These are phyloP conservation scores for Lactarius psammicola DNA, from an alignment of 768 basidiomycete genomes.

Conservation along the genomic window DNA sequence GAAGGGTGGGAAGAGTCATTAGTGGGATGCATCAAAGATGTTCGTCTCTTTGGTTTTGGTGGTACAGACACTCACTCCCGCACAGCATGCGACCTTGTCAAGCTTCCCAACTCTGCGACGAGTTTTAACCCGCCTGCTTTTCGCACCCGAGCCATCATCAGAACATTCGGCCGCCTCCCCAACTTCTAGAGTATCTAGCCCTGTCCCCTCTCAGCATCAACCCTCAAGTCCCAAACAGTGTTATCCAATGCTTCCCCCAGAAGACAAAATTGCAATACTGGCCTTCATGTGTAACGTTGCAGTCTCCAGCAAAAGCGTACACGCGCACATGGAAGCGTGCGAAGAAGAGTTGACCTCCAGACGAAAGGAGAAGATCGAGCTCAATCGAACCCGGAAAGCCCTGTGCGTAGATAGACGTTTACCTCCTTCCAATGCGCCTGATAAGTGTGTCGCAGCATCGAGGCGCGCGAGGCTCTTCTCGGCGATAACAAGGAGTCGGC, in stretches of 20 bases:
- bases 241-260: constrained; percentile 69
- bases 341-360: constrained; percentile 88
- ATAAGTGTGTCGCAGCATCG: constrained; percentile 47
- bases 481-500: constrained; percentile 45
- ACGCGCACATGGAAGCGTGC: constrained; percentile 85
- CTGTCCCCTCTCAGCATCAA: constrained; percentile 40
- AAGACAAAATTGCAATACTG: constrained; percentile 82
- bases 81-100: constrained; percentile 67
- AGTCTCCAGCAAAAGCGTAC: constrained; percentile 85
- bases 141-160: constrained; percentile 53
- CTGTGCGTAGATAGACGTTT: constrained; percentile 54
- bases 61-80: constrained; percentile 6
- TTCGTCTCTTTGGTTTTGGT: constrained; percentile 46
- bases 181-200: constrained; percentile 46
- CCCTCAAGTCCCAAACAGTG: constrained; percentile 59
- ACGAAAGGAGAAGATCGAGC: constrained; percentile 93
- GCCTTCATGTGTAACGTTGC: constrained; percentile 88
- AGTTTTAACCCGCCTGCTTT: constrained; percentile 70
- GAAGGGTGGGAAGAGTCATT: constrained; percentile 92
- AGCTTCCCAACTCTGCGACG: constrained; percentile 73
- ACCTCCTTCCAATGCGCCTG: constrained; percentile 18
- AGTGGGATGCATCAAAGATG: constrained; percentile 88
- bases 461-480: constrained; percentile 65
- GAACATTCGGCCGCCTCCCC: constrained; percentile 47
- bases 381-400: constrained; percentile 86